These are phyloP conservation scores for Calocera cornea DNA, from an alignment of 768 basidiomycete genomes.

Conservation along the genomic window DNA sequence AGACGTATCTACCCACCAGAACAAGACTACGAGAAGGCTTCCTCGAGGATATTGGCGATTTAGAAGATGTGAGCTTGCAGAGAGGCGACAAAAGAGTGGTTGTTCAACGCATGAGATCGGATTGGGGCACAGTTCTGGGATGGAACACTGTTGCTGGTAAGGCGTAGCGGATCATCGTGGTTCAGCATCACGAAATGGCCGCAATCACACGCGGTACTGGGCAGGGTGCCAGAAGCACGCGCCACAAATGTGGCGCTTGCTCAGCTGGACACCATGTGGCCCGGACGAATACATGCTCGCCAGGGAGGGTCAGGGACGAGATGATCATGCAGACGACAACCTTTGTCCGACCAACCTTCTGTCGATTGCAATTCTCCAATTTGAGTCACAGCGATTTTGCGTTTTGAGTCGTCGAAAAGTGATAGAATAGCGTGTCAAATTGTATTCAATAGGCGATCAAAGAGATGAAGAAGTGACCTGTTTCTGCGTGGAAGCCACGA, in stretches of 20 bases:
- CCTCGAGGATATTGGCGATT: constrained; percentile 67
- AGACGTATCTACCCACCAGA: constrained; percentile 39
- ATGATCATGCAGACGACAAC: not conserved
- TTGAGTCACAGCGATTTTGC: not conserved
- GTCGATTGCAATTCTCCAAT: not conserved
- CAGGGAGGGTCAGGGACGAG: not conserved
- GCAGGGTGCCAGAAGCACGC: not conserved
- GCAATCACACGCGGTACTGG: not conserved
- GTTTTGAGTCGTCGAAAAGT: not conserved
- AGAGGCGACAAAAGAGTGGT: constrained; percentile 62
- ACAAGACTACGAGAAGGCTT: constrained; percentile 64
- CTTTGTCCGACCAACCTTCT: not conserved
- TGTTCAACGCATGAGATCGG: constrained; percentile 77
- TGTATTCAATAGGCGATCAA: not conserved
- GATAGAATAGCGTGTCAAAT: not conserved
- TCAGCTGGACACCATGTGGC: not conserved
- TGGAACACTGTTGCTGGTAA: constrained; percentile 33
- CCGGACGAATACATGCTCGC: not conserved
- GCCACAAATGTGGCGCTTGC: not conserved
- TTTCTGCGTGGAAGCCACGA: constrained; percentile 3
- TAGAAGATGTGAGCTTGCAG: constrained; percentile 61
- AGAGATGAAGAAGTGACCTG: not conserved
- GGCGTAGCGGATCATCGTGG: not conserved
- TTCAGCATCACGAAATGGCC: not conserved
- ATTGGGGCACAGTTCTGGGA: constrained; percentile 59